phyloP scores from a whole-genome alignment of 164 flowering plant genomes.

The Vitis vinifera region DNA sequence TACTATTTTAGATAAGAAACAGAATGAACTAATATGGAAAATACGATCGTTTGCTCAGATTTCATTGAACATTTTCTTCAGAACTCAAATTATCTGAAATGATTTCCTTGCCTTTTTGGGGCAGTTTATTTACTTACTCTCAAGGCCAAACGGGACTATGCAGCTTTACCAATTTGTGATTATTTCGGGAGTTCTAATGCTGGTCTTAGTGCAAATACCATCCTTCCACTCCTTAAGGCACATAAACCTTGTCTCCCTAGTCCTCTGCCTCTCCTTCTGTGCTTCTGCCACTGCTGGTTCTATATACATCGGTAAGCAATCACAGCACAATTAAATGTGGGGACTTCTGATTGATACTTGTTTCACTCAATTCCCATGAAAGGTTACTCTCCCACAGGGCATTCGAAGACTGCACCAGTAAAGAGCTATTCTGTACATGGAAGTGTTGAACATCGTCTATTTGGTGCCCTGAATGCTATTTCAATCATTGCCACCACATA shows the following conservation, averaged over 20 bases:
- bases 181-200: conserved; percentile 29
- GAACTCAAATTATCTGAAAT: no score
- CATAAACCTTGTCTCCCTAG: conserved; percentile 43
- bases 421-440: conserved; percentile 33
- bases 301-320: conserved; percentile 32
- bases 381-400: conserved; percentile 15
- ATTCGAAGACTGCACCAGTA: conserved; percentile 27
- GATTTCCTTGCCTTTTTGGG: not conserved
- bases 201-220: conserved; percentile 49
- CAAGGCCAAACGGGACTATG: conserved; percentile 35
- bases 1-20: no score
- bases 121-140: conserved; percentile 44
- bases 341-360: no score
- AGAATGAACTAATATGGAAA: no score
- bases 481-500: conserved; percentile 48
- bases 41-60: no score
- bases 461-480: conserved; percentile 36
- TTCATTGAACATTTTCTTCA: no score
- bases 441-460: conserved; percentile 11
- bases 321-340: no score
- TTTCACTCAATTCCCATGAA: no score
- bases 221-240: conserved; percentile 58
- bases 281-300: conserved; percentile 40
- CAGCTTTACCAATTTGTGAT: conserved; percentile 36
- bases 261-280: conserved; percentile 37